Conservation (phyloP, 1,284 basidiomycete species). For the Chondrostereum purpureum region DNA sequence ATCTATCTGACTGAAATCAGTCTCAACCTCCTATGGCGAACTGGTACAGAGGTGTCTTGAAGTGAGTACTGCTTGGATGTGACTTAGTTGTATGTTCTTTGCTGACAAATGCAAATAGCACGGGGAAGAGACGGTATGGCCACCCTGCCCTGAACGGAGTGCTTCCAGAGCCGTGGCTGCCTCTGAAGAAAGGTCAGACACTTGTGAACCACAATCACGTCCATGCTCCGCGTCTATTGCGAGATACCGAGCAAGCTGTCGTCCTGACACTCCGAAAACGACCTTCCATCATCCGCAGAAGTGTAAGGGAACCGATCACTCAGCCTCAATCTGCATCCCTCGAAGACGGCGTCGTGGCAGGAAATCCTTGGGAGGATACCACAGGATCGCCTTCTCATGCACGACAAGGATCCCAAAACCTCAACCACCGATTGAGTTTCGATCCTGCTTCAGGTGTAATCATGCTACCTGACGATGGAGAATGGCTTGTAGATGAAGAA, state of each 20-base stretch:
- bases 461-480: conserved; percentile 70
- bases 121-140: conserved; percentile 81
- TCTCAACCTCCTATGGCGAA: conserved; percentile 93
- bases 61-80: conserved; percentile 43
- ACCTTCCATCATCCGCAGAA: conserved; percentile 42
- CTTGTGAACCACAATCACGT: conserved; percentile 48
- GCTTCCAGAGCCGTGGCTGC: conserved; percentile 88
- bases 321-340: not conserved
- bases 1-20: conserved; percentile 26
- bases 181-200: conserved; percentile 72
- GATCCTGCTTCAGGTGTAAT: conserved; percentile 80
- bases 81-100: conserved; percentile 7
- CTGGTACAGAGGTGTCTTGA: conserved; percentile 86
- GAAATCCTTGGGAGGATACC: conserved; percentile 54
- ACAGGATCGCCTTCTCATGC: conserved; percentile 17
- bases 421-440: conserved; percentile 64
- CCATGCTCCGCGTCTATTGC: conserved; percentile 23
- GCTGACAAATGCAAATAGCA: too few relatives aligned
- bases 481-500: conserved; percentile 60
- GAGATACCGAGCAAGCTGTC: conserved; percentile 52
- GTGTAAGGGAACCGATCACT: conserved; percentile 16
- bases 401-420: conserved; percentile 11
- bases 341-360: conserved; percentile 7
- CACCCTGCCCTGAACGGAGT: conserved; percentile 87
- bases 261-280: conserved; percentile 70